Evolutionary conservation across 2,329 filamentous ascomycete genomes (phyloP), one percentile per base, ranked within the genome.

Genomic region (Penicillium capsulatum): DNA sequence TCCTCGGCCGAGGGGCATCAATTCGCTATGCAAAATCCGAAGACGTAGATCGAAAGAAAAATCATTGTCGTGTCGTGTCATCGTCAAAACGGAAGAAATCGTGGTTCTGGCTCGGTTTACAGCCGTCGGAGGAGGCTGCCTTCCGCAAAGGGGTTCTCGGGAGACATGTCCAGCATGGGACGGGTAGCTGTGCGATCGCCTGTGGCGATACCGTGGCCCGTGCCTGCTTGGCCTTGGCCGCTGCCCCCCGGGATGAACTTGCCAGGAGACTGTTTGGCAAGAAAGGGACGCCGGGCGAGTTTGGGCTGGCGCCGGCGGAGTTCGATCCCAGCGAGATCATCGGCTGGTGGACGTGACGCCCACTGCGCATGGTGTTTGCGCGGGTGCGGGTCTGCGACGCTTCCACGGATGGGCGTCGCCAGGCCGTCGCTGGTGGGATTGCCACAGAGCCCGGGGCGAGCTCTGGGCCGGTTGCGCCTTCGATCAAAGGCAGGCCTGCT

Each of bases 161-260:
- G 57, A 3, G 58, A 58, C 37, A 73, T 45, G 45, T 73, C 68
- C 9, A 73, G 49, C 55, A 73, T 57, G 7, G 70, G 70, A 36
- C 61, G 62, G 4, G 57, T 57, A 2, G 61, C 62, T 40, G 63
- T 54, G 10, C 66, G 59, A 34, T 65, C 57, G 4, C 67, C 66
- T 3, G 65, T 68, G 14, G 61, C 65, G 2, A 69, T 55, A 0
- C 67, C 67, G 26, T 64, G 63, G 7, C 68, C 66, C 1, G 45
- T 55, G 0, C 51, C 45, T 4, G 37, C 41, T 2, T 53, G 55
- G 7, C 50, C 48, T 31, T 57, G 53, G 5, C 38, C 34, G 2
- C 33, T 39, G 17, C 31, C 4, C 35, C 29, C 11, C 47, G 54
- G 14, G 42, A 42, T 2, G 59, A 52, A 8, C 55, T 61, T 3